Conservation (phyloP, 257 asterid species). For the Capsicum chinense region DNA sequence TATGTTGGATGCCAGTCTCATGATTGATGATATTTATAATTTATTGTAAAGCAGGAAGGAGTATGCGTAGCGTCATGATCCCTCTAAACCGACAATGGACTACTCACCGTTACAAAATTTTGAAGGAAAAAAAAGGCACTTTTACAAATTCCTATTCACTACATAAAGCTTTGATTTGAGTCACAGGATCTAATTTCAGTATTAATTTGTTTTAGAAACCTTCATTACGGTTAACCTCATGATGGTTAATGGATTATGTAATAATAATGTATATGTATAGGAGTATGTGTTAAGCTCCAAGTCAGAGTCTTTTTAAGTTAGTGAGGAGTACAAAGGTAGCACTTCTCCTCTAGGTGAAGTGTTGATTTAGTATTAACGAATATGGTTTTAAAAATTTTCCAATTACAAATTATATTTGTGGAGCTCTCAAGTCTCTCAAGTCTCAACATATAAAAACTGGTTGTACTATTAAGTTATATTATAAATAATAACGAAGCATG, state of each 20-base stretch:
- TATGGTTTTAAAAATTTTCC: not conserved
- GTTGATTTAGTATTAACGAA: too few relatives aligned
- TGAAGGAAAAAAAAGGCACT: not conserved
- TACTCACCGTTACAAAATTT: not conserved
- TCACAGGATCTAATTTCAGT: too few relatives aligned
- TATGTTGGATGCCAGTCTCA: slow-evolving; percentile 3
- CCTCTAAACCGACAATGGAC: slow-evolving; percentile 26
- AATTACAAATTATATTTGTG: not conserved
- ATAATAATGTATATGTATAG: not conserved
- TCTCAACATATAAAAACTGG: not conserved
- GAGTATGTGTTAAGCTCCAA: not conserved
- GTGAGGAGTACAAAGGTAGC: not conserved
- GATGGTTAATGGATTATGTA: not conserved
- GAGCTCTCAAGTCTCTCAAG: not conserved
- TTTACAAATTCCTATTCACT: not conserved
- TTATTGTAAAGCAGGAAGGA: not conserved
- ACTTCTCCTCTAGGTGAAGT: too few relatives aligned
- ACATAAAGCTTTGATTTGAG: too few relatives aligned
- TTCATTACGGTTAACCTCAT: not conserved
- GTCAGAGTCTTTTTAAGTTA: not conserved
- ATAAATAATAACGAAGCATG: not conserved
- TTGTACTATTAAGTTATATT: not conserved
- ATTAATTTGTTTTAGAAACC: not conserved
- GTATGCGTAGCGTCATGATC: slow-evolving; percentile 7
- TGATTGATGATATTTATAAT: slow-evolving; percentile 8